These are phyloP conservation scores for Vanrija humicola DNA, from an alignment of 1,284 basidiomycete genomes.

Conservation along the genomic window DNA sequence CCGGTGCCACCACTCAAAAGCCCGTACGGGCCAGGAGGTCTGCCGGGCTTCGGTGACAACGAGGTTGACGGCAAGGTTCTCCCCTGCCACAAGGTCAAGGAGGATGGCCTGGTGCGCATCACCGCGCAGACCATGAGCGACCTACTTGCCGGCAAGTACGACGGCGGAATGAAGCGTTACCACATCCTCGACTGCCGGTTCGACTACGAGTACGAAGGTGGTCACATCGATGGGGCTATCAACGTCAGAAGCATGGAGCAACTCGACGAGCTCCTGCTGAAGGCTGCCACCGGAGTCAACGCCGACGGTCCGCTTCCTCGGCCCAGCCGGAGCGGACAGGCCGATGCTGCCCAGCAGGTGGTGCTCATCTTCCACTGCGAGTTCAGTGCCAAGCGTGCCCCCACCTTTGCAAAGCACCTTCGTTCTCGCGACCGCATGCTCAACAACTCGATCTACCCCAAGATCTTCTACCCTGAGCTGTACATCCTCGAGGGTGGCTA, in stretches of 20 bases:
- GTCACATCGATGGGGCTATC: conserved; percentile 86
- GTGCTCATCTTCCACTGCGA: conserved; percentile 97
- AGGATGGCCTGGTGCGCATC: conserved; percentile 94
- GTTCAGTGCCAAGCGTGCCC: conserved; percentile 90
- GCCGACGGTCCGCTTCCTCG: conserved; percentile 56
- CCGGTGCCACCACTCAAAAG: conserved; percentile 1
- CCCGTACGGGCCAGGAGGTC: conserved; percentile 46
- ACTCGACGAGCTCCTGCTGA: conserved; percentile 76
- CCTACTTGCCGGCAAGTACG: conserved; percentile 69
- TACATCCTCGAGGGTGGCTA: conserved; percentile 97
- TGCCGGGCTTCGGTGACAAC: conserved; percentile 84
- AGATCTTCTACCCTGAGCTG: conserved; percentile 91
- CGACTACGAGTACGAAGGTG: conserved; percentile 92
- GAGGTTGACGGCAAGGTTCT: conserved; percentile 88
- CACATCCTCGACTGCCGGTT: conserved; percentile 95
- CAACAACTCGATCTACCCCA: conserved; percentile 85
- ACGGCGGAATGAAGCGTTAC: conserved; percentile 62
- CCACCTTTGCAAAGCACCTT: conserved; percentile 89
- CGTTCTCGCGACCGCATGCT: conserved; percentile 82
- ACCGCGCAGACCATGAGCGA: conserved; percentile 71
- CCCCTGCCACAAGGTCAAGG: conserved; percentile 86
- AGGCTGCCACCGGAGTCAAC: conserved; percentile 51
- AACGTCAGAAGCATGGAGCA: conserved; percentile 82
- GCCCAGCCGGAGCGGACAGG: conserved; percentile 76
- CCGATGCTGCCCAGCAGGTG: conserved; percentile 60